Evolutionary conservation across 2,329 filamentous ascomycete species (phyloP), one percentile per base, ranked within the genome.

Genomic region (Penicillium sumatraense): DNA sequence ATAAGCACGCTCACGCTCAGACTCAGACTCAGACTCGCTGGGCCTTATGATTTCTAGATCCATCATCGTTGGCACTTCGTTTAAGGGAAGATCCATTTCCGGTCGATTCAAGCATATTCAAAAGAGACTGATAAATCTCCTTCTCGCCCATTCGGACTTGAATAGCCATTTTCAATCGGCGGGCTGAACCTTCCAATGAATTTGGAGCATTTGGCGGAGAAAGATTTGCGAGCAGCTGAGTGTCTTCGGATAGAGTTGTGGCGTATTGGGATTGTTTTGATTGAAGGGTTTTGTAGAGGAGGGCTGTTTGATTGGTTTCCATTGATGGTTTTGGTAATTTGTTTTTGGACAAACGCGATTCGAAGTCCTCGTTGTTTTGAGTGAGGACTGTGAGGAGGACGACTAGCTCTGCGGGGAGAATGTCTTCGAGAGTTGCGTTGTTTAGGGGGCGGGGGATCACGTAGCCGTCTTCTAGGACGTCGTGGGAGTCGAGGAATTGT

Each of bases 131-230:
- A 21, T 92, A 68, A 5, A 93, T 77, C 62, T 81, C 80, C 71
- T 91, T 91, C 73, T 93, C 90, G 13, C 89, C 90, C 2, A 87
- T 73, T 56, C 90, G 83, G 31, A 92, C 88, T 48, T 83, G 76
- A 20, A 86, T 66, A 0, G 89, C 89, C 86, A 89, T 89, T 40
- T 74, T 77, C 13, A 71, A 65, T 27, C 76, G 74, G 21, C 67
- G 67, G 18, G 54, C 27, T 10, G 61, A 66, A 48, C 61, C 70
- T 47, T 81, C 75, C 26, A 74, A 64, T 14, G 68, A 40, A 23
- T 58, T 66, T 58, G 69, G 71, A 62, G 54, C 70, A 67, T 60
- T 56, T 11, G 55, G 63, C 51, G 64, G 70, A 56, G 61, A 64
- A 61, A 75, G 49, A 11, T 68, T 62, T 18, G 66, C 57, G 18